Percentiles rank a stretch among this genome's conserved stretches.
Evolutionary conservation across 2,329 filamentous ascomycete species (phyloP).

Genomic region (Monilinia fructicola): DNA sequence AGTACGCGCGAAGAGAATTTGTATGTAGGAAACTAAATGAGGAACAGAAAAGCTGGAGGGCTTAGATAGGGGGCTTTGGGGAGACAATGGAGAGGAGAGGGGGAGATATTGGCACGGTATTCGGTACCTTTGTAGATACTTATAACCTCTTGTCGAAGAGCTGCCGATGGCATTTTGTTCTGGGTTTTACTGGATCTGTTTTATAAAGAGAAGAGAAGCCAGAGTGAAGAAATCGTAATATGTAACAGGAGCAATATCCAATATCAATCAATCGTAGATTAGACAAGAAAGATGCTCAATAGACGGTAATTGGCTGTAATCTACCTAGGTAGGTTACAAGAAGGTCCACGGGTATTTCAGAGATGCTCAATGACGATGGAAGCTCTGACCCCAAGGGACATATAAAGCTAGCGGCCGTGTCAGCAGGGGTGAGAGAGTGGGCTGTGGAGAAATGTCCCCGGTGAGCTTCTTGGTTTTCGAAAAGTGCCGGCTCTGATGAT

Average conservation of each 20-base stretch:
- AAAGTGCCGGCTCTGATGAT: too few relatives aligned
- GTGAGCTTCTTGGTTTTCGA: not conserved
- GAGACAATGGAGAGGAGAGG: not conserved
- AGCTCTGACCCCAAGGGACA: not conserved
- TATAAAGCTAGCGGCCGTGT: not conserved
- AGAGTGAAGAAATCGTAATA: not conserved
- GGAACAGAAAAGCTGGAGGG: not conserved
- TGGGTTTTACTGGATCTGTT: not conserved
- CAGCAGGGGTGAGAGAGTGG: not conserved
- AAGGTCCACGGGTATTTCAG: not conserved
- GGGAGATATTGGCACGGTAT: not conserved
- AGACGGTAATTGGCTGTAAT: not conserved
- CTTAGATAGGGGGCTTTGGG: not conserved
- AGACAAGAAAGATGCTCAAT: not conserved
- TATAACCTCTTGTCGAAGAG: slow-evolving; percentile 74
- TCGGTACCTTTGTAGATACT: slow-evolving; percentile 80
- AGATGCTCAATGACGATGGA: not conserved
- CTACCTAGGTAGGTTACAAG: too few relatives aligned
- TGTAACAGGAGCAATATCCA: not conserved
- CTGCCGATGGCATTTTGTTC: not conserved
- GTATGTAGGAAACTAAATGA: too few relatives aligned
- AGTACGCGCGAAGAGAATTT: too few relatives aligned
- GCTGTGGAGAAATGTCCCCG: not conserved
- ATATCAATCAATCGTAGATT: not conserved
- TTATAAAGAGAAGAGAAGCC: not conserved